phyloP scores from a whole-genome alignment of 768 basidiomycete species.

The Rubroboletus satanas region DNA sequence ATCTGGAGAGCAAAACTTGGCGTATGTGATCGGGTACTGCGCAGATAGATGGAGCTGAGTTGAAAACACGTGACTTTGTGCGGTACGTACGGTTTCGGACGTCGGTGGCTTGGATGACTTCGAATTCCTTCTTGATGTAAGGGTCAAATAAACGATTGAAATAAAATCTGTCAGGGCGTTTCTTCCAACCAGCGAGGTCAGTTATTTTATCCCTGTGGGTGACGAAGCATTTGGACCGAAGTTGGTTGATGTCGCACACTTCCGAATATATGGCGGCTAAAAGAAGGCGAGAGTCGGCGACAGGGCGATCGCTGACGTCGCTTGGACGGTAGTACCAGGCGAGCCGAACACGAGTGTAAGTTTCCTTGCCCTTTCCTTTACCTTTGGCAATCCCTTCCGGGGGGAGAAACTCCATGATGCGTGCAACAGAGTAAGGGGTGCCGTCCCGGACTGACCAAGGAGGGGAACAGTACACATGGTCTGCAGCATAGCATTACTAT shows the following conservation, averaged over 20 bases:
- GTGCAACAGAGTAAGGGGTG: slow-evolving; percentile 91
- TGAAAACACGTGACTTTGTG: slow-evolving; percentile 21
- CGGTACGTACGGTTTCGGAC: slow-evolving; percentile 78
- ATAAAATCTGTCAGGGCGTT: slow-evolving; percentile 92
- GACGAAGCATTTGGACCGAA: slow-evolving; percentile 91
- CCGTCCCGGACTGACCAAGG: slow-evolving; percentile 90
- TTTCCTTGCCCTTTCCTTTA: slow-evolving; percentile 61
- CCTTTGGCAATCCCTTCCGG: slow-evolving; percentile 69
- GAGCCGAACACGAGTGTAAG: slow-evolving; percentile 80
- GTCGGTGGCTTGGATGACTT: slow-evolving; percentile 82
- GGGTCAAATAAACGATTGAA: slow-evolving; percentile 95
- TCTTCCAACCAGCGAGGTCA: slow-evolving; percentile 91
- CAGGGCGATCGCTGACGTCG: slow-evolving; percentile 90
- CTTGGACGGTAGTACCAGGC: slow-evolving; percentile 97
- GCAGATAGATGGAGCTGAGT: slow-evolving; percentile 9
- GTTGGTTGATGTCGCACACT: slow-evolving; percentile 90
- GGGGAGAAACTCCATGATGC: slow-evolving; percentile 95
- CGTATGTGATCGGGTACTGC: slow-evolving; percentile 81
- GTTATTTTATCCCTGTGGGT: slow-evolving; percentile 94
- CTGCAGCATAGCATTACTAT: slow-evolving; percentile 46
- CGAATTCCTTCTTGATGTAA: slow-evolving; percentile 97
- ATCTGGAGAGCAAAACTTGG: slow-evolving; percentile 70
- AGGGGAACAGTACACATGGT: slow-evolving; percentile 96
- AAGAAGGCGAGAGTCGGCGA: slow-evolving; percentile 87
- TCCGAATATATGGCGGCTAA: slow-evolving; percentile 96